Percentiles rank a stretch among this genome's conserved stretches.
These are phyloP conservation scores for Russula virescens DNA, from an alignment of 768 basidiomycete species.

Conservation along the genomic window DNA sequence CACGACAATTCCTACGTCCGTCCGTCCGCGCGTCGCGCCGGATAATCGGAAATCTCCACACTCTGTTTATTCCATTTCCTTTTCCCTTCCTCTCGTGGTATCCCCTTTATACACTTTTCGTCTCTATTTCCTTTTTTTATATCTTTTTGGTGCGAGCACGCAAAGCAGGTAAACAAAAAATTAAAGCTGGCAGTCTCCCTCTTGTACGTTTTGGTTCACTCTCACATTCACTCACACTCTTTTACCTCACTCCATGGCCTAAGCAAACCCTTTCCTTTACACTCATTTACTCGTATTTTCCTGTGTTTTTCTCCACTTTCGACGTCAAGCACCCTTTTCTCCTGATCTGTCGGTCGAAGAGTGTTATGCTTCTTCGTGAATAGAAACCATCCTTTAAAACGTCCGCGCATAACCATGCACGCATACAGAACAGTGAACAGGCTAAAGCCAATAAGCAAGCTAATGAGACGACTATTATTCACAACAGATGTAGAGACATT, in stretches of 20 bases:
- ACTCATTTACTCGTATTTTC: background rate
- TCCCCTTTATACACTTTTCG: too few species aligned
- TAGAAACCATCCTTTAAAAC: slow-evolving; percentile 5
- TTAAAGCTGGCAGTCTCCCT: slow-evolving; percentile 7
- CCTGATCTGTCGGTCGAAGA: background rate
- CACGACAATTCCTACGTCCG: background rate
- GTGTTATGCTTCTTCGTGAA: slow-evolving; percentile 10
- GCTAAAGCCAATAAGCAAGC: background rate
- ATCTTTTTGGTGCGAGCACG: background rate
- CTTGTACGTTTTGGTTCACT: slow-evolving; percentile 8
- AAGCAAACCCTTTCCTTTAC: slow-evolving; percentile 1
- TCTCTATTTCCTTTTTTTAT: background rate
- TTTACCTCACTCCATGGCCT: background rate
- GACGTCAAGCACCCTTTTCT: background rate
- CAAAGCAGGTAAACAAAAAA: background rate
- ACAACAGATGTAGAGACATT: too few species aligned
- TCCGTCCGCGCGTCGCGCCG: background rate
- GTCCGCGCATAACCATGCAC: background rate
- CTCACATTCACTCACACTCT: background rate
- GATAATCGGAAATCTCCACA: background rate
- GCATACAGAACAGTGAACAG: background rate
- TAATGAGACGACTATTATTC: background rate
- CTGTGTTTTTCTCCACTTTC: background rate
- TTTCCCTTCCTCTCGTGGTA: too few species aligned
- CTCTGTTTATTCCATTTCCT: background rate